Evolutionary conservation across 2,329 filamentous ascomycete genomes (phyloP), one percentile per base, ranked within the genome.

Genomic region (Ophiocordyceps unilateralis): DNA sequence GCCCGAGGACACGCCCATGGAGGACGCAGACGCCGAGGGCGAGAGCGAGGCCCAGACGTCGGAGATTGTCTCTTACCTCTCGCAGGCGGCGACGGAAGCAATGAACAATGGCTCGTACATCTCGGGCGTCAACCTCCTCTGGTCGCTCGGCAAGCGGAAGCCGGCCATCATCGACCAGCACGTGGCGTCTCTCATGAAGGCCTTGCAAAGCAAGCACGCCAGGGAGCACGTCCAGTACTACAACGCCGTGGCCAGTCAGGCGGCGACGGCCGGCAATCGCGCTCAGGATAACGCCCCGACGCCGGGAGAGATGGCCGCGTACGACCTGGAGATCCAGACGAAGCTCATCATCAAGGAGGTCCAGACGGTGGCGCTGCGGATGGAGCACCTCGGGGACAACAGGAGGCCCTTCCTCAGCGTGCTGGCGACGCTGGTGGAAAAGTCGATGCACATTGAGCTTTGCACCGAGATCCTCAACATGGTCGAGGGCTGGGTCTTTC

Each of bases 401-500:
- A 74, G 91, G 38, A 73, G 93, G 39, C 89, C 91, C 0, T 98
- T 96, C 66, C 73, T 99, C 1, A 96, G 88, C 56, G 89, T 96
- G 4, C 68, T 99, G 28, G 91, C 91, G 5, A 91, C 88, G 17
- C 70, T 99, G 20, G 89, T 98, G 3, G 91, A 99, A 60, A 91
- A 94, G 56, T 96, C 91, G 1, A 75, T 84, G 60, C 91, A 89
- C 55, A 81, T 81, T 45, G 73, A 77, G 19, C 72, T 99, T 8
- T 96, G 91, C 60, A 81, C 85, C 54, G 94, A 94, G 64, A 88
- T 98, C 43, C 67, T 99, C 23, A 78, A 81, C 41, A 89, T 98
- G 75, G 89, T 95, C 4, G 89, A 96, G 58, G 75, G 72, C 26
- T 99, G 93, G 93, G 84, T 98, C 6, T 98, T 99, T 67, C 77